Evolutionary conservation across 2,329 filamentous ascomycete species (phyloP), one percentile per base, ranked within the genome.

Genomic region (Diaporthe capsici): DNA sequence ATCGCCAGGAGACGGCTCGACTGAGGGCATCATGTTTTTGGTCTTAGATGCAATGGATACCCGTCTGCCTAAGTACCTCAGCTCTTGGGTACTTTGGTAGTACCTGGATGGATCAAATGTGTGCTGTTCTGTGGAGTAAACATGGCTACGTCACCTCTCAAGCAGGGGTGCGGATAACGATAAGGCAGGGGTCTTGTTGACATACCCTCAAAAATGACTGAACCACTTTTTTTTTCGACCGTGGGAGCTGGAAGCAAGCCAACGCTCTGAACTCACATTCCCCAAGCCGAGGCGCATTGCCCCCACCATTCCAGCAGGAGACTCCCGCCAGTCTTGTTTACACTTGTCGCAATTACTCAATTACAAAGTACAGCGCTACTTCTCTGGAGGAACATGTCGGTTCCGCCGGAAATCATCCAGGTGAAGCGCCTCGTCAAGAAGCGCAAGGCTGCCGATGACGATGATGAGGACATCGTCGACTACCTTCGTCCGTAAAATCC

Each of bases 331-430:
- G 61, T 28, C 28, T 34, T 65, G 63, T 53, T 37, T 5, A 53
- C 47, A 37, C 7, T 31, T 25, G 22, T 25, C 28, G 17, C 47
- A 34, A 25, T 17, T 12, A 37, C 13, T 8, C 7, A 17, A 28
- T 39, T 25, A 8, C 10, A 15, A 39, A 20, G 17, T 20, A 28
- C 20, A 25, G 2, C 39, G 31, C 58, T 34, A 61, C 51, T 55
- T 37, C 22, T 15, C 51, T 34, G 44, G 39, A 78, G 72, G 72
- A 63, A 53, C 72, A 91, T 91, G 90, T 90, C 90, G 67, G 84
- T 90, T 5, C 90, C 90, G 34, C 90, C 90, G 37, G 87, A 90
- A 76, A 84, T 90, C 67, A 92, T 92, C 82, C 88, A 89, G 75
- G 88, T 92, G 78, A 92, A 92, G 86, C 73, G 76, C 70, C 60